phyloP scores from a whole-genome alignment of 768 basidiomycete genomes.

The Lactarius indigo region DNA sequence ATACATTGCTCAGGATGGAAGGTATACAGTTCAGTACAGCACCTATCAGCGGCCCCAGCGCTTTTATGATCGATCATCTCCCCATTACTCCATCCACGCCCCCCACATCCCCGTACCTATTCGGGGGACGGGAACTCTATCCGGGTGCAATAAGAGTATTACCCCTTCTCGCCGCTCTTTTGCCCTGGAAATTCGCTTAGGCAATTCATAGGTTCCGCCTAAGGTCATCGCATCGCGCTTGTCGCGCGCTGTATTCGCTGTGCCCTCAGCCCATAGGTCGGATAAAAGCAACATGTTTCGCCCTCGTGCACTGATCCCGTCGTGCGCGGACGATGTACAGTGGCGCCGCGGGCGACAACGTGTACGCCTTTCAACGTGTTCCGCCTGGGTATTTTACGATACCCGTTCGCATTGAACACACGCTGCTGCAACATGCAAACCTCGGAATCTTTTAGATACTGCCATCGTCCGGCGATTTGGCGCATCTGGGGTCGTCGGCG shows the following conservation, averaged over 20 bases:
- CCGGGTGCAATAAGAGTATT: too few species aligned
- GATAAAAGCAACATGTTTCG: background rate
- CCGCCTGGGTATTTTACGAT: background rate
- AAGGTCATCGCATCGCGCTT: background rate
- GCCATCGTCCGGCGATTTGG: background rate
- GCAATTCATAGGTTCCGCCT: background rate
- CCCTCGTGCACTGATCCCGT: background rate
- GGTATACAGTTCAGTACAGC: too few species aligned
- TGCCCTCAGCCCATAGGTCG: background rate
- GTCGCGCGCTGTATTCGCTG: background rate
- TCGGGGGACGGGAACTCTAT: background rate
- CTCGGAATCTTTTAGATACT: background rate
- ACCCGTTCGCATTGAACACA: background rate
- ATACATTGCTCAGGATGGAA: background rate
- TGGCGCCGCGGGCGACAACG: background rate
- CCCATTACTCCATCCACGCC: background rate
- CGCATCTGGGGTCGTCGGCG: background rate
- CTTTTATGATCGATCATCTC: background rate
- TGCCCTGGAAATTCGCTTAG: background rate
- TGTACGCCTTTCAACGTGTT: background rate
- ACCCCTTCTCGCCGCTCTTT: background rate
- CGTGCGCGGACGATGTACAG: background rate
- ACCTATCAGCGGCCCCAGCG: background rate
- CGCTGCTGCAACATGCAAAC: background rate
- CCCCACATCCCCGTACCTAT: background rate